Evolutionary conservation across 2,329 filamentous ascomycete species (phyloP), one percentile per base, ranked within the genome.

Genomic region (Gnomoniopsis smithogilvyi): DNA sequence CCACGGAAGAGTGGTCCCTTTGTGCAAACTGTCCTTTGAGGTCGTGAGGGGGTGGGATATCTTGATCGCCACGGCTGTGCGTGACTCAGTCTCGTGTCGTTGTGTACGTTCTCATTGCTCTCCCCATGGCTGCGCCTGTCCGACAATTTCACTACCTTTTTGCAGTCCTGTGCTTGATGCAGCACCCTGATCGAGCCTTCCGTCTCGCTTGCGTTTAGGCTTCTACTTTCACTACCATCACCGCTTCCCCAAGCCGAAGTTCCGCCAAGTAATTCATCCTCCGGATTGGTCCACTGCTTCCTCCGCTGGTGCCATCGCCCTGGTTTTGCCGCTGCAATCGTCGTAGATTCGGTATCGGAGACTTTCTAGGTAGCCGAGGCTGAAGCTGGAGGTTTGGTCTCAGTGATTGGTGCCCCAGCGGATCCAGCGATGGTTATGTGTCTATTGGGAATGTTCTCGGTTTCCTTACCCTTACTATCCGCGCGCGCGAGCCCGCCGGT

Each of bases 401-500:
- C 54, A 51, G 58, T 51, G 21, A 41, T 50, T 24, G 53, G 65
- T 52, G 58, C 56, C 22, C 33, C 51, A 63, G 55, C 50, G 24
- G 59, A 30, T 56, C 53, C 53, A 26, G 54, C 52, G 26, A 52
- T 51, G 26, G 62, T 54, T 22, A 21, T 36, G 38, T 21, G 6
- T 38, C 47, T 33, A 22, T 19, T 33, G 24, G 22, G 45, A 12
- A 12, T 4, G 17, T 19, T 2, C 11, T 47, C 45, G 24, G 19
- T 17, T 55, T 54, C 51, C 61, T 49, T 64, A 46, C 62, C 61
- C 45, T 62, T 59, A 22, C 54, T 59, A 4, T 61, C 62, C 8
- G 66, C 59, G 11, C 71, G 69, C 19, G 71, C 69, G 21, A 72
- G 63, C 34, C 65, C 64, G 51, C 71, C 69, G 33, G 71, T 76